These are phyloP conservation scores for Eucalyptus microcorys DNA, from an alignment of 345 rosid species.

Conservation along the genomic window DNA sequence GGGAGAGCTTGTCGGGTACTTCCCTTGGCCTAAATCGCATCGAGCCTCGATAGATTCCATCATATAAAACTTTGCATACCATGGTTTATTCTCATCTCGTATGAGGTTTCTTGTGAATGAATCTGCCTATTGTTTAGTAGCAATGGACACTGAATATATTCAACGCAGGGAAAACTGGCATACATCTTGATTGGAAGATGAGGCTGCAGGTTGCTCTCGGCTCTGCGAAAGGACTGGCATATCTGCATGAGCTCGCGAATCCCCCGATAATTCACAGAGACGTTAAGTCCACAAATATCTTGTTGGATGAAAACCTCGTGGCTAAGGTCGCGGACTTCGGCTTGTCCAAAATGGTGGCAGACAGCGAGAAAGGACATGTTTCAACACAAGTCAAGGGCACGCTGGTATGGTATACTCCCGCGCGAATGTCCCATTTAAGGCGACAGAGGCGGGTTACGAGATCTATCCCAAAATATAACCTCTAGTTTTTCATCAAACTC, in stretches of 20 bases:
- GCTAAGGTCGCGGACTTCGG: conserved; percentile 98
- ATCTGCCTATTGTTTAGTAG: background rate
- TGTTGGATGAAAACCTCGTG: conserved; percentile 68
- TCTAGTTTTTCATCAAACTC: background rate
- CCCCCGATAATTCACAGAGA: conserved; percentile 98
- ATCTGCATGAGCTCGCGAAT: conserved; percentile 87
- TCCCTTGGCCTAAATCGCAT: background rate
- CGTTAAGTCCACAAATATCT: conserved; percentile 77
- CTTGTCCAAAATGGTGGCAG: conserved; percentile 80
- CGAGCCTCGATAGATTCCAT: background rate
- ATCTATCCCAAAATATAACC: background rate
- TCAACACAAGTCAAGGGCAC: conserved; percentile 99
- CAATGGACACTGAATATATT: background rate
- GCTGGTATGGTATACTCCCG: conserved; percentile 25
- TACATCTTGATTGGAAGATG: conserved; percentile 73
- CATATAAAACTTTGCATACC: background rate
- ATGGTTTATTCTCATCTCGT: background rate
- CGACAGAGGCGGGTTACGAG: background rate
- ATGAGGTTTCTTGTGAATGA: background rate
- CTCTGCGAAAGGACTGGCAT: conserved; percentile 82
- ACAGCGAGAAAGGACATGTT: conserved; percentile 81
- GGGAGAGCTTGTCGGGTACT: conserved; percentile 72
- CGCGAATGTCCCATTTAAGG: background rate
- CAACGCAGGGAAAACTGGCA: conserved; percentile 46
- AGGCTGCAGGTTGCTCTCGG: conserved; percentile 81